These are phyloP conservation scores for Penicillium crustosum DNA, from an alignment of 2,329 filamentous ascomycete genomes.

Conservation along the genomic window DNA sequence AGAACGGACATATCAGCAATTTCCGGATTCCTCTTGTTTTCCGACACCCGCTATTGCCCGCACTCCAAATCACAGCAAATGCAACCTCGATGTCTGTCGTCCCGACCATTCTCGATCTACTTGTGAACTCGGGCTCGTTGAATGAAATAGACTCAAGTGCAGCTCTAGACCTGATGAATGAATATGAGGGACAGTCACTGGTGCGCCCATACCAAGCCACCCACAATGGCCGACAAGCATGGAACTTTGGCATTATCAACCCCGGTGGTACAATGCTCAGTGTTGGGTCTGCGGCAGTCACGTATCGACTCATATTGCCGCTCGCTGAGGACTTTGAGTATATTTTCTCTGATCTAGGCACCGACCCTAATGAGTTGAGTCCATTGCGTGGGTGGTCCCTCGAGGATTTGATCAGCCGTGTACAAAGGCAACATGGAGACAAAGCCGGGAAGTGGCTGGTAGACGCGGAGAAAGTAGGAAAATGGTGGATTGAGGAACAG, in stretches of 20 bases:
- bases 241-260: slow-evolving; percentile 36
- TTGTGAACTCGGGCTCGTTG: slow-evolving; percentile 44
- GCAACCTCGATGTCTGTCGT: slow-evolving; percentile 46
- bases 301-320: slow-evolving; percentile 67
- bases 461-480: slow-evolving; percentile 37
- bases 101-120: slow-evolving; percentile 48
- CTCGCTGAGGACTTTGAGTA: slow-evolving; percentile 67
- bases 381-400: slow-evolving; percentile 34
- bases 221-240: slow-evolving; percentile 36
- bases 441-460: slow-evolving; percentile 36
- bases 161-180: slow-evolving; percentile 41
- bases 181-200: slow-evolving; percentile 50
- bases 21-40: slow-evolving; percentile 48
- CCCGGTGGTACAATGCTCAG: slow-evolving; percentile 51
- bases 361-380: slow-evolving; percentile 35
- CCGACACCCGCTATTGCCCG: slow-evolving; percentile 46
- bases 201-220: slow-evolving; percentile 41
- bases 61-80: slow-evolving; percentile 42
- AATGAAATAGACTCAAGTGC: slow-evolving; percentile 32
- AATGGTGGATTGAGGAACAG: slow-evolving; percentile 41
- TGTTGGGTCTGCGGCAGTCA: slow-evolving; percentile 74
- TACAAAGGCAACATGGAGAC: slow-evolving; percentile 30
- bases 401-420: slow-evolving; percentile 24
- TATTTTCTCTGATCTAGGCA: slow-evolving; percentile 35
- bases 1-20: slow-evolving; percentile 48